phyloP scores from a whole-genome alignment of 2,329 filamentous ascomycete species.

The Fusarium solani-melongenae region DNA sequence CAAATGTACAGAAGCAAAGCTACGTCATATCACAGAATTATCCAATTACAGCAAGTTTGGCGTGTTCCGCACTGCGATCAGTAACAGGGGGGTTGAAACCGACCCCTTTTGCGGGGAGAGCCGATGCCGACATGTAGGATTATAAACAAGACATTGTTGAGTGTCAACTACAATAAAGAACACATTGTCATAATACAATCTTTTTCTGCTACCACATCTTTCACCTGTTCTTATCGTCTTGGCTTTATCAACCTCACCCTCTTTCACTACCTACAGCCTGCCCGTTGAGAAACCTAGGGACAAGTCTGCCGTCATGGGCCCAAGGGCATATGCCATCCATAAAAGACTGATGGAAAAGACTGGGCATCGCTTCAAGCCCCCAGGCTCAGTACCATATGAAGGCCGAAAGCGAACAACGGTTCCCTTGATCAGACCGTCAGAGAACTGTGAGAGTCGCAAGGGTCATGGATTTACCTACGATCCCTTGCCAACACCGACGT shows the following conservation, averaged over 20 bases:
- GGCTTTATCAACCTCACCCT: no score
- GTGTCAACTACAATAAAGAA: no score
- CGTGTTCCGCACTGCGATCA: background rate
- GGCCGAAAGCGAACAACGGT: background rate
- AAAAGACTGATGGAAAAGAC: background rate
- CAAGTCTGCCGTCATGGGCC: background rate
- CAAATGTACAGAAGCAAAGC: no score
- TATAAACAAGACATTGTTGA: no score
- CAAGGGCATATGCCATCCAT: background rate
- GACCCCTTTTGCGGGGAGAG: no score
- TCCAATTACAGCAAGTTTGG: background rate
- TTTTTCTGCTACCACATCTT: no score
- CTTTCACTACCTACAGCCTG: no score
- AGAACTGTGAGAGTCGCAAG: background rate
- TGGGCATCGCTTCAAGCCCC: background rate
- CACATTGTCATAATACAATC: no score
- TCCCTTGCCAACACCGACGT: background rate
- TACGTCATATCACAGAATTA: no score
- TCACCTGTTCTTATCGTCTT: no score
- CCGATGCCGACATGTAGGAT: no score
- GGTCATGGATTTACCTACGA: rapidly evolving
- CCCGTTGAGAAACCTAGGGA: background rate
- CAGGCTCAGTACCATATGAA: no score
- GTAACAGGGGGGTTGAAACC: background rate
- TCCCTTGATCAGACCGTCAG: background rate